phyloP scores from a whole-genome alignment of 345 rosid genomes.

The Acer yangbiense region DNA sequence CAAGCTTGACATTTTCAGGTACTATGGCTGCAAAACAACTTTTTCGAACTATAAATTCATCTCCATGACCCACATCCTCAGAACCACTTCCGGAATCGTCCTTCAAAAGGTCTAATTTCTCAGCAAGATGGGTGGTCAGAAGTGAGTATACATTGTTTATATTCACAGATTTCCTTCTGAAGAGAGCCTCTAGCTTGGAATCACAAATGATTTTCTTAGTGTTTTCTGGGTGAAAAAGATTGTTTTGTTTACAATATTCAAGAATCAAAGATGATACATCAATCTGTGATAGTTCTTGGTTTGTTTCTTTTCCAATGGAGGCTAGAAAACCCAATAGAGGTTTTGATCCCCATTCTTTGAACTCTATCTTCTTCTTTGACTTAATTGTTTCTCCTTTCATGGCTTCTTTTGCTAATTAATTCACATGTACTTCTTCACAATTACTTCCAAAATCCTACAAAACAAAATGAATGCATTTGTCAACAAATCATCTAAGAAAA shows the following conservation, averaged over 20 bases:
- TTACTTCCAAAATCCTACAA: no score
- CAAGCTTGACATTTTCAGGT: slow-evolving; percentile 46
- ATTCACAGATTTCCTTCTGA: slow-evolving; percentile 41
- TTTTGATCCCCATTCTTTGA: slow-evolving; percentile 57
- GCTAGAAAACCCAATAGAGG: slow-evolving; percentile 43
- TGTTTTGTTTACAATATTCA: slow-evolving; percentile 38
- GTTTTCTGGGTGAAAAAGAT: slow-evolving; percentile 38
- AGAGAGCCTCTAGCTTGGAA: slow-evolving; percentile 38
- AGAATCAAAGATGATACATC: slow-evolving; percentile 35
- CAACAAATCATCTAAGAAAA: background rate
- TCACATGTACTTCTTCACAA: no score
- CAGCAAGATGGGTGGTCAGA: slow-evolving; percentile 41
- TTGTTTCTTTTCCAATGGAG: slow-evolving; percentile 42
- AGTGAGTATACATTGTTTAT: slow-evolving; percentile 34
- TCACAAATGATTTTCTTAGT: slow-evolving; percentile 51
- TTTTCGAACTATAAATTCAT: background rate
- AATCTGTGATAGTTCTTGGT: slow-evolving; percentile 33
- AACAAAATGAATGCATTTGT: no score
- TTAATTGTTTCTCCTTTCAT: slow-evolving; percentile 2
- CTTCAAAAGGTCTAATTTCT: no score
- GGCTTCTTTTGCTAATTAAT: no score
- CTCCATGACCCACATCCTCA: slow-evolving; percentile 10
- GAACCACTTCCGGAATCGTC: slow-evolving; percentile 22
- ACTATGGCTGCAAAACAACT: slow-evolving; percentile 47
- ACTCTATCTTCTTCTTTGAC: slow-evolving; percentile 29